A percentile compares a stretch with the other conserved stretches of the same genome.
These are phyloP conservation scores for Xylaria longipes DNA, from an alignment of 495 filamentous ascomycete genomes.

Conservation along the genomic window DNA sequence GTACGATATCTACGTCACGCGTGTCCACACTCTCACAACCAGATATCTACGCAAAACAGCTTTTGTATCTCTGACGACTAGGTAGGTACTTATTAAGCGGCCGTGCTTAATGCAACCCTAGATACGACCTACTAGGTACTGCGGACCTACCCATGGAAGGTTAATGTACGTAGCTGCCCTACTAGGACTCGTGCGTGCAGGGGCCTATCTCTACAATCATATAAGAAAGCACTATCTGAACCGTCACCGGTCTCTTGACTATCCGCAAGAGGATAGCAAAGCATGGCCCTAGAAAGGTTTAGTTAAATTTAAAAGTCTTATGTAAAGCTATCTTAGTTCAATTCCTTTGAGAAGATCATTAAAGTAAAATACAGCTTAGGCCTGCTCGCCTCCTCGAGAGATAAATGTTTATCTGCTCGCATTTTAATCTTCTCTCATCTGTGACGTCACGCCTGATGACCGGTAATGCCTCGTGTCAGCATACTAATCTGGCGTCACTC, in stretches of 20 bases:
- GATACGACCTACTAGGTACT: too few relatives aligned
- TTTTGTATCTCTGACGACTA: not conserved
- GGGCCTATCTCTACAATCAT: not conserved
- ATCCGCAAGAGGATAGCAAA: not conserved
- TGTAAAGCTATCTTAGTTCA: not conserved
- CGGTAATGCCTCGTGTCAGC: not conserved
- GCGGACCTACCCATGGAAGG: not conserved
- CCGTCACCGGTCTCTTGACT: not conserved
- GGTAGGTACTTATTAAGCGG: not conserved
- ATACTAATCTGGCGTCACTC: not conserved
- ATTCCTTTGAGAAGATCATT: not conserved
- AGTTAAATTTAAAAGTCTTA: not conserved
- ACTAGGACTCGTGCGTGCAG: not conserved
- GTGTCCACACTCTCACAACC: not conserved
- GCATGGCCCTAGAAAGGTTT: not conserved
- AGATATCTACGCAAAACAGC: not conserved
- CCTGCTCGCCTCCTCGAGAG: not conserved
- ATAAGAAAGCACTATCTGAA: not conserved
- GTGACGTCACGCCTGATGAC: not conserved
- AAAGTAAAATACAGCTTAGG: constrained; percentile 1
- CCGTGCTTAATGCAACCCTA: not conserved
- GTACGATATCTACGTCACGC: not conserved
- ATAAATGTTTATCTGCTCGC: not conserved
- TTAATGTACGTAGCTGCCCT: not conserved
- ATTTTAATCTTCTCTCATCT: not conserved